Evolutionary conservation across 441 rosid genomes (phyloP).

Genomic region (Jatropha multifida): DNA sequence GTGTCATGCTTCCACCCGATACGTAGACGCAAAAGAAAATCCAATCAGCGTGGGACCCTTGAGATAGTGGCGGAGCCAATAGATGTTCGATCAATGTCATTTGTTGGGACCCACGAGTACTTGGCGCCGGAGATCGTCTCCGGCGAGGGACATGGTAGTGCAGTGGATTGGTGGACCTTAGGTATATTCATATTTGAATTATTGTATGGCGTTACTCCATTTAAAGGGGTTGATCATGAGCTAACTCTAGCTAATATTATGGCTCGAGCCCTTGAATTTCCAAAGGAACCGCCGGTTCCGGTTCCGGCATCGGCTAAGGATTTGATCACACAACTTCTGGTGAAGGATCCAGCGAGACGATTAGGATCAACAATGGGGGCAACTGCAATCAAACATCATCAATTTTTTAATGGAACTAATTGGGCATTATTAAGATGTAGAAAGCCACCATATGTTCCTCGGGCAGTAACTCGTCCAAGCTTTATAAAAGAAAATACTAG

Average conservation of each 20-base stretch:
- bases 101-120: conserved; percentile 92
- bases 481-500: not conserved
- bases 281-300: conserved; percentile 60
- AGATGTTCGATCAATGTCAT: conserved; percentile 87
- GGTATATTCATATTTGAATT: conserved; percentile 83
- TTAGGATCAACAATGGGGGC: conserved; percentile 80
- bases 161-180: conserved; percentile 92
- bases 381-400: conserved; percentile 68
- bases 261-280: conserved; percentile 87
- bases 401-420: conserved; percentile 72
- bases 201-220: conserved; percentile 84
- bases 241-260: conserved; percentile 76
- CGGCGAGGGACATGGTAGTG: conserved; percentile 92
- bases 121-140: conserved; percentile 86
- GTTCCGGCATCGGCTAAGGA: conserved; percentile 64
- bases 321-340: conserved; percentile 56
- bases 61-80: conserved; percentile 81
- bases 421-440: conserved; percentile 90
- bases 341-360: conserved; percentile 67
- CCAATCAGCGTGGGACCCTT: conserved; percentile 41
- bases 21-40: conserved; percentile 51
- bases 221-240: conserved; percentile 78
- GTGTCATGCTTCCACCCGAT: conserved; percentile 75
- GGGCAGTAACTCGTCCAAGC: conserved; percentile 17
- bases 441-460: conserved; percentile 71